Conservation (phyloP, 2,329 filamentous ascomycete genomes). For the Trichoderma breve region DNA sequence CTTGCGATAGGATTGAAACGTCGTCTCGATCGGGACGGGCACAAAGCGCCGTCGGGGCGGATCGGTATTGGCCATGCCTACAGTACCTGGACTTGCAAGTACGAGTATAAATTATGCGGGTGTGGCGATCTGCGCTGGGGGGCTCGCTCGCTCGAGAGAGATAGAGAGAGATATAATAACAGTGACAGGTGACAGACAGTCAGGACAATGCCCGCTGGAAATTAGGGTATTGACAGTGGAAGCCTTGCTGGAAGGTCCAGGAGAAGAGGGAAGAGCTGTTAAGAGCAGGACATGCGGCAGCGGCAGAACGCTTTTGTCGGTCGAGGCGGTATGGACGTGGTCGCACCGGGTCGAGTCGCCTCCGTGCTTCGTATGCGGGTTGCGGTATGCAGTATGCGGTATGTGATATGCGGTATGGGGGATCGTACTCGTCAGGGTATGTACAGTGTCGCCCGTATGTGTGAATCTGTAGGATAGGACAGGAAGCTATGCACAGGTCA, state of each 20-base stretch:
- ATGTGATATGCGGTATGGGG: neutral
- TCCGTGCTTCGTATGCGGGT: neutral
- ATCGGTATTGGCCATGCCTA: constrained; percentile 39
- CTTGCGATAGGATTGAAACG: constrained; percentile 57
- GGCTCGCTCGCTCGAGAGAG: neutral
- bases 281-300: constrained; percentile 11
- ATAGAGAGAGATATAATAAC: neutral
- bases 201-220: neutral
- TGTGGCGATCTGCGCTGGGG: constrained; percentile 5
- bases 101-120: neutral
- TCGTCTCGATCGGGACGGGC: constrained; percentile 71
- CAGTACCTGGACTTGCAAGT: neutral
- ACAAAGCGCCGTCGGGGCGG: constrained; percentile 58
- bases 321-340: constrained; percentile 14
- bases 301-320: neutral
- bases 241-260: constrained; percentile 13
- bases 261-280: constrained; percentile 4
- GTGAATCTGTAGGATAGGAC: neutral
- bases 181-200: neutral
- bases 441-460: neutral
- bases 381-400: neutral
- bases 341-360: constrained; percentile 1
- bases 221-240: neutral
- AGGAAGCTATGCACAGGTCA: neutral
- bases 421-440: neutral